Evolutionary conservation across 2,329 filamentous ascomycete genomes (phyloP), one percentile per base, ranked within the genome.

Genomic region (Neofusicoccum sp.): DNA sequence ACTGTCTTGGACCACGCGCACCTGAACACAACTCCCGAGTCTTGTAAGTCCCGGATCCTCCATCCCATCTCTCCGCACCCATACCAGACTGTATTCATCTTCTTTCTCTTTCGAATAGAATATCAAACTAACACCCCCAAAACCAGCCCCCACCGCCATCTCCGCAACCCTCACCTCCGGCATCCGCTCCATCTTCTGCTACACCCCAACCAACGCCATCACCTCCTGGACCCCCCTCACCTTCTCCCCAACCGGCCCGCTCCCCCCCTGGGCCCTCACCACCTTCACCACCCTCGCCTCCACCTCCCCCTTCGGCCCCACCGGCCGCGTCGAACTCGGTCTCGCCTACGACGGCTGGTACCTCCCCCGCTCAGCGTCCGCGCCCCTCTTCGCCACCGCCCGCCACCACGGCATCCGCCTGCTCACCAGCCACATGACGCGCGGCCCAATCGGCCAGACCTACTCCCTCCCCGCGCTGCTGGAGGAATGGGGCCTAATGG

Each of bases 1-100:
- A 82, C 80, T 0, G 73, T 77, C 0, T 73, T 85, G 0, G 82
- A 85, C 59, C 81, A 84, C 51, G 82, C 82, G 1, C 80, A 82
- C 36, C 66, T 68, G 48, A 30, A 4, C 24, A 53, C 48, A 6
- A 28, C 48, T 3, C 64, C 70, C 14, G 66, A 74, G 5, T 66
- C 74, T 59, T 65, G 71, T 70, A 65, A 61, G 69, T n/a, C n/a
- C n/a, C 60, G 62, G 51, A 8, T 38, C 72, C 69, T 63, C 2
- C 64, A 70, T 14, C 12, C n/a, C 24, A 9, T 28, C n/a, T 16
- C 5, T 16, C 12, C 14, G n/a, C n/a, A n/a, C n/a, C n/a, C n/a
- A n/a, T n/a, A n/a, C n/a, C n/a, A n/a, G n/a, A n/a, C n/a, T n/a
- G n/a, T n/a, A n/a, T n/a, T n/a, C n/a, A n/a, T n/a, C 8, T 12